Evolutionary conservation across 2,329 filamentous ascomycete genomes (phyloP).

Genomic region (Pseudopyricularia javanii): DNA sequence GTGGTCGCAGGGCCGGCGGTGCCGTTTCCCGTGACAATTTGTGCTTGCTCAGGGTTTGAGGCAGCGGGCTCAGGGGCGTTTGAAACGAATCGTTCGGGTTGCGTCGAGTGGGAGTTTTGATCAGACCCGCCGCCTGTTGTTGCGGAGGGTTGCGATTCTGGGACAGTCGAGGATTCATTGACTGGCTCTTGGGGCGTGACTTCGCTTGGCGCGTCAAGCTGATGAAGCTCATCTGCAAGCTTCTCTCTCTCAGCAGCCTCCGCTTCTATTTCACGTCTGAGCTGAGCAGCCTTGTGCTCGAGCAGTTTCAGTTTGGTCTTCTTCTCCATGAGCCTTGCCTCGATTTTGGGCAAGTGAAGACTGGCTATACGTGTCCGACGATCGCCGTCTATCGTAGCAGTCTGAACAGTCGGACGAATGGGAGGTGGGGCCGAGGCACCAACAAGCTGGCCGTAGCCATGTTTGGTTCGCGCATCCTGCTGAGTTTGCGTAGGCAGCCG

Average conservation of each 20-base stretch:
- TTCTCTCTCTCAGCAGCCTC: slow-evolving; percentile 19
- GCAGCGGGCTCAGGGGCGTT: not conserved
- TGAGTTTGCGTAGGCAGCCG: slow-evolving; percentile 10
- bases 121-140: not conserved
- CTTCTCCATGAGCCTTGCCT: slow-evolving; percentile 27
- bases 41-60: not conserved
- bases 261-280: slow-evolving; percentile 33
- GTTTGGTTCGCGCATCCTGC: slow-evolving; percentile 2
- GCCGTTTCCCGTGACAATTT: not conserved
- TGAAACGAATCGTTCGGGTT: not conserved
- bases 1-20: not conserved
- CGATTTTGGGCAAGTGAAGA: slow-evolving; percentile 23
- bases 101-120: not conserved
- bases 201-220: slow-evolving; percentile 11
- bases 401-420: not conserved
- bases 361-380: slow-evolving; percentile 22
- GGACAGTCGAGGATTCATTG: not conserved
- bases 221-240: slow-evolving; percentile 17
- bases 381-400: slow-evolving; percentile 6
- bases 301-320: slow-evolving; percentile 32
- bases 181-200: not conserved
- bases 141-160: not conserved
- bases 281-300: slow-evolving; percentile 30
- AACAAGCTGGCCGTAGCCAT: not conserved
- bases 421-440: not conserved